Percentiles rank a stretch among this genome's conserved stretches.
Conservation (phyloP, 352 stramenopile genomes). For the Albugo candida region DNA sequence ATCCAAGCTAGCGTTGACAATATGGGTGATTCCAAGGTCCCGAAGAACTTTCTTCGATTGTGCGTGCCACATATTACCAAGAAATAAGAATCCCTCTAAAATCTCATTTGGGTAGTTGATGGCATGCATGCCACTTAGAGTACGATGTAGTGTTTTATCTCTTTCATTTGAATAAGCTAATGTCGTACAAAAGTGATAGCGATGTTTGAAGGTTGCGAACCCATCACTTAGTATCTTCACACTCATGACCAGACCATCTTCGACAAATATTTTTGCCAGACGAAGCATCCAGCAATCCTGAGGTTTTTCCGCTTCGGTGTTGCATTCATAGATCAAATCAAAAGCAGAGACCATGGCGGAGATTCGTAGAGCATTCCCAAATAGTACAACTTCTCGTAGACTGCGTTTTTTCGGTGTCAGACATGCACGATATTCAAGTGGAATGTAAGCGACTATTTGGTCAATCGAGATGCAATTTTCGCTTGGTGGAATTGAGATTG, state of each 20-base stretch:
- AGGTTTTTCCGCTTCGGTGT: conserved; percentile 1
- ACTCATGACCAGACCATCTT: conserved; percentile 52
- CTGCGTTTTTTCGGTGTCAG: conserved; percentile 37
- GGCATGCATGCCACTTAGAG: conserved; percentile 68
- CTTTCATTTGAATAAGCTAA: conserved; percentile 42
- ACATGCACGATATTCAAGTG: no score
- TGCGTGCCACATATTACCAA: conserved; percentile 80
- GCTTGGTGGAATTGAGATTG: conserved; percentile 50
- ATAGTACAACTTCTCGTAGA: conserved; percentile 58
- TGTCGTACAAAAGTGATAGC: conserved; percentile 74
- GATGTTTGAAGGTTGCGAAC: conserved; percentile 72
- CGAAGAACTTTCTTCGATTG: conserved; percentile 54
- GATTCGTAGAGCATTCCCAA: conserved; percentile 42
- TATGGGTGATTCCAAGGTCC: conserved; percentile 66
- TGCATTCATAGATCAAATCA: conserved; percentile 3
- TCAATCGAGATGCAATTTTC: no score
- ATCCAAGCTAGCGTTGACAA: conserved; percentile 69
- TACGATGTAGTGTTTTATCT: conserved; percentile 26
- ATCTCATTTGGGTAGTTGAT: conserved; percentile 80
- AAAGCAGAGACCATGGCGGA: conserved; percentile 1
- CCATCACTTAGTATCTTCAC: conserved; percentile 54
- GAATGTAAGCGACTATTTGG: no score
- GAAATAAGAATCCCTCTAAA: conserved; percentile 66
- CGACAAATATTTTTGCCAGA: conserved; percentile 46
- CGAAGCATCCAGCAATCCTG: conserved; percentile 25